Evolutionary conservation across 1,139 yeast genomes (phyloP).

Genomic region (Zygosaccharomyces sapae): DNA sequence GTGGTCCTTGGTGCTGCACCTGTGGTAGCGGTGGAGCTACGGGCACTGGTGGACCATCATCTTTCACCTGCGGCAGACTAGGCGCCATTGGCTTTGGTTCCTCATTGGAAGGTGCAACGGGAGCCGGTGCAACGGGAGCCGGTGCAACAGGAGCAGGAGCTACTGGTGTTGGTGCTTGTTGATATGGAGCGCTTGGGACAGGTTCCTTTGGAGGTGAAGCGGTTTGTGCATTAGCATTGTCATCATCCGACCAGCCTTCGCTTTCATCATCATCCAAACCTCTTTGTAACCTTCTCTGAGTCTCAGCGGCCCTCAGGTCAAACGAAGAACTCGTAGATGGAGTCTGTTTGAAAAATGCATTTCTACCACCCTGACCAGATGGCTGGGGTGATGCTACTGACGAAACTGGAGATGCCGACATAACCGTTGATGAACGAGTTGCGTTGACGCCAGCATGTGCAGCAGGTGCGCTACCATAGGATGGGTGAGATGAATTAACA

Average conservation of each 20-base stretch:
- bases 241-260: constrained; percentile 57
- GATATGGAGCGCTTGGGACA: constrained; percentile 38
- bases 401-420: neutral
- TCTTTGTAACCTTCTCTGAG: constrained; percentile 62
- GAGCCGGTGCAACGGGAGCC: constrained; percentile 6
- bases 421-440: neutral
- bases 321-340: constrained; percentile 35
- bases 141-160: constrained; percentile 38
- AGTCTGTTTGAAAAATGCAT: constrained; percentile 49
- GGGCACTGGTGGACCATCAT: constrained; percentile 19
- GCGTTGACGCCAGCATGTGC: neutral
- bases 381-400: constrained; percentile 6
- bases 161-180: constrained; percentile 40
- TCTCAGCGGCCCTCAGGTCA: constrained; percentile 55
- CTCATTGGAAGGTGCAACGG: constrained; percentile 25
- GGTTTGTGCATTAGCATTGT: constrained; percentile 43
- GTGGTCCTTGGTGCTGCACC: constrained; percentile 15
- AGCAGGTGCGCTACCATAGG: neutral
- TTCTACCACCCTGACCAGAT: constrained; percentile 15
- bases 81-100: constrained; percentile 33
- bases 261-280: constrained; percentile 46
- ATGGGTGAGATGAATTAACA: neutral
- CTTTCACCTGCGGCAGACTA: constrained; percentile 30
- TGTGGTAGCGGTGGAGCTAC: constrained; percentile 23
- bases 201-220: constrained; percentile 14